These are phyloP conservation scores for Rhodotorula sp. DNA, from an alignment of 1,284 basidiomycete species.

Conservation along the genomic window DNA sequence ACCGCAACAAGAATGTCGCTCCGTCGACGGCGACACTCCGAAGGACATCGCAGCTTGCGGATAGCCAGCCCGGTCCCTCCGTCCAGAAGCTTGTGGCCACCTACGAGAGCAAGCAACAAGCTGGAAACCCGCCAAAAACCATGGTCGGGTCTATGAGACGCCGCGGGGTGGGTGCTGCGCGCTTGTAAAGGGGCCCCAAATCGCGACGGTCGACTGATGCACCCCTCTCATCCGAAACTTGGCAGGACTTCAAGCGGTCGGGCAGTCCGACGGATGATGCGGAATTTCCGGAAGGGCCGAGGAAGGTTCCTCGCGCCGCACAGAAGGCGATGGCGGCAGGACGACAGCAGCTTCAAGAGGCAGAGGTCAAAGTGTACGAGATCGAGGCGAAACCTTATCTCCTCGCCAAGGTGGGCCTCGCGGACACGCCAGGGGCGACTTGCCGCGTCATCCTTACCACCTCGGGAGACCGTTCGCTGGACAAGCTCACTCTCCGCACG, in stretches of 20 bases:
- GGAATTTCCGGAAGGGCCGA: not conserved
- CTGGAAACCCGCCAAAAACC: no score
- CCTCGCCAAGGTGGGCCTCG: not conserved
- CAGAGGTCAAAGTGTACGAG: not conserved
- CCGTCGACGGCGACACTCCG: no score
- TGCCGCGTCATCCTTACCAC: not conserved
- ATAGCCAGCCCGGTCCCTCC: no score
- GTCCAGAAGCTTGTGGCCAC: no score
- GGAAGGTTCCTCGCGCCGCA: not conserved
- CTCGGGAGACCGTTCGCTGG: not conserved
- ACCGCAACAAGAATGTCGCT: not conserved
- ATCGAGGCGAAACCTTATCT: not conserved
- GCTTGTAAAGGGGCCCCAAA: no score
- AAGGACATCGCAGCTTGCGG: no score
- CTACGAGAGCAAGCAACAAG: no score
- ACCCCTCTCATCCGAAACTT: not conserved
- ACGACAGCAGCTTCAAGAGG: not conserved
- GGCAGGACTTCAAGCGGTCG: not conserved
- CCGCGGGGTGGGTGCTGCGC: no score
- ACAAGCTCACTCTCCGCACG: not conserved
- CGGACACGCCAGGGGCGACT: not conserved
- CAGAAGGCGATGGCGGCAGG: not conserved
- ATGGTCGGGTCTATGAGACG: no score
- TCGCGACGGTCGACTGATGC: not conserved
- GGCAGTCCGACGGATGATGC: constrained; percentile 9